Percentiles rank a stretch among this genome's conserved stretches.
phyloP scores from a whole-genome alignment of 2,329 filamentous ascomycete genomes.

The Pseudogymnoascus sp. region DNA sequence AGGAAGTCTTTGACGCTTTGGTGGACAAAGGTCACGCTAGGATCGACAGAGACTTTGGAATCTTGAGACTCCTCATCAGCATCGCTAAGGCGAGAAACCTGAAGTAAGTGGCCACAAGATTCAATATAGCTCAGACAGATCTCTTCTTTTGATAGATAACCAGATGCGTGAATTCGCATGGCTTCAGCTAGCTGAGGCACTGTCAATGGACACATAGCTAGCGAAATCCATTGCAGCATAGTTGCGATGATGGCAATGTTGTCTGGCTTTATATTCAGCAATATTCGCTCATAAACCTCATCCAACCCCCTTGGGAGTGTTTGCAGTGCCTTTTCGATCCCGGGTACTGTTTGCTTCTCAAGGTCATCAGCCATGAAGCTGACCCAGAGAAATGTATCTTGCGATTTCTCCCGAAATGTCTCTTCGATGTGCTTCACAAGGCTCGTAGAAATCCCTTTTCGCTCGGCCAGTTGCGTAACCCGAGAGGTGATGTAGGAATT shows the following conservation, averaged over 20 bases:
- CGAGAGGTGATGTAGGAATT: slow-evolving; percentile 17
- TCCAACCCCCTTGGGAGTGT: neutral
- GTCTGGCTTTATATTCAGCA: neutral
- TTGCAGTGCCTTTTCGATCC: neutral
- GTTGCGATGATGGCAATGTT: neutral
- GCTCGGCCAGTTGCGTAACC: slow-evolving; percentile 10
- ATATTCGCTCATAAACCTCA: slow-evolving; percentile 4
- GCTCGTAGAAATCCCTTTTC: neutral
- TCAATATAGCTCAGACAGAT: neutral
- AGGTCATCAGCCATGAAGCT: slow-evolving; percentile 16
- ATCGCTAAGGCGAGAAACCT: neutral
- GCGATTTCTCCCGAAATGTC: slow-evolving; percentile 11
- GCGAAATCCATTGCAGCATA: neutral
- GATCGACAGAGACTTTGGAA: too few relatives aligned
- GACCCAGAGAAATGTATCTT: slow-evolving; percentile 26
- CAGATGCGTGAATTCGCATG: neutral
- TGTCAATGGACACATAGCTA: neutral
- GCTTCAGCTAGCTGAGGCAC: slow-evolving; percentile 1
- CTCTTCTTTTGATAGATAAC: neutral
- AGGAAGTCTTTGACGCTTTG: neutral
- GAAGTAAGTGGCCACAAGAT: neutral
- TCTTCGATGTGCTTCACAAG: neutral
- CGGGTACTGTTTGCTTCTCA: neutral
- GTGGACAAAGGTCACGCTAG: neutral
- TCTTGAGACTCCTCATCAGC: neutral